Evolutionary conservation across 257 asterid species (phyloP), one percentile per base, ranked within the genome.

Genomic region (Nicotiana knightiana): DNA sequence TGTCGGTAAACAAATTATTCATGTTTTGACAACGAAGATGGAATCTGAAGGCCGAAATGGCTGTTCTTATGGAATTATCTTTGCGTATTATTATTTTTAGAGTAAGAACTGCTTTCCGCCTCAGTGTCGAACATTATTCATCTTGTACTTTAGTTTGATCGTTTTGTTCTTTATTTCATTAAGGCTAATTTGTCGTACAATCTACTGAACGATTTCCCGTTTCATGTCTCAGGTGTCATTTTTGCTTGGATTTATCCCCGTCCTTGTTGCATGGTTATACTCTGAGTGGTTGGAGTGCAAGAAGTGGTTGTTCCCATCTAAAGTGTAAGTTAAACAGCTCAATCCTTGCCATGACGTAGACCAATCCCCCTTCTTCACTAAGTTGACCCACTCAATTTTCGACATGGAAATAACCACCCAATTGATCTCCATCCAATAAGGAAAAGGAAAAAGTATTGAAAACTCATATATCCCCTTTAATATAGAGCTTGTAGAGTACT

Each of bases 271-370:
- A 81, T 96, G 98, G 99, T 76, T 93, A 68, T 96, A 91, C 86
- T 83, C 98, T 1, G 99, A 96, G 91, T 93, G 95, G 97, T 84
- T 96, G 90, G 98, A 93, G 86, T 87, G 88, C 85, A 92, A 84
- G 86, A 95, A 90, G 88, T 86, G 94, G 66, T 85, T 91, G 61
- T 81, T 89, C 46, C 88, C 86, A 9, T 65, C 92, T 51, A 96
- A 94, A 96, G 89, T 88, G 99, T 96, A 86, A 88, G 97, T 82
- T 58, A 51, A 75, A 51, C 79, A 51, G 67, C 79, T 75, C 46
- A 48, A 46, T 46, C 15, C 61, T 51, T 75, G 43, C 28, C 35
- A 7, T 26, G 79, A 51, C 3, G 43, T 15, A 26, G 26, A 5
- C 26, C 77, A 21, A 3, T 13, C n/a, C 35, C 21, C 76, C 51